These are phyloP conservation scores for Cladosporium sp. DNA, from an alignment of 2,329 filamentous ascomycete species.

Conservation along the genomic window DNA sequence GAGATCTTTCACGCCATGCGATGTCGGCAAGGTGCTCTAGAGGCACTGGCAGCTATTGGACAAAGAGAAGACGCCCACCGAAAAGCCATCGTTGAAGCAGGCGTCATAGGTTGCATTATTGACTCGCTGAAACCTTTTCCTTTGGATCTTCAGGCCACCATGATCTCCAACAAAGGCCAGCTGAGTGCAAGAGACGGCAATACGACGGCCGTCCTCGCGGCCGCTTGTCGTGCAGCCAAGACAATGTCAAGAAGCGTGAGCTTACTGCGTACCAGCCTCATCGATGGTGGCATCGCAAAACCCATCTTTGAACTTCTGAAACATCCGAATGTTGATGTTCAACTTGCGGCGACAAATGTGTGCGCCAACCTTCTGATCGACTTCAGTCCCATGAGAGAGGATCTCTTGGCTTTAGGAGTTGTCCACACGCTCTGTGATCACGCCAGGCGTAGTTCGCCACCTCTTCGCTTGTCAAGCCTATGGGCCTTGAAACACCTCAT, in stretches of 20 bases:
- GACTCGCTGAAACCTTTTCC: slow-evolving; percentile 65
- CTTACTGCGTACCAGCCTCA: slow-evolving; percentile 77
- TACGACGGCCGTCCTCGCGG: slow-evolving; percentile 71
- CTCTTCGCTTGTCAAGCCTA: slow-evolving; percentile 76
- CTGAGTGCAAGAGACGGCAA: slow-evolving; percentile 59
- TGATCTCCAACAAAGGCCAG: slow-evolving; percentile 9
- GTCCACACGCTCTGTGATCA: slow-evolving; percentile 77
- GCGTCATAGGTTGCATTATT: slow-evolving; percentile 76
- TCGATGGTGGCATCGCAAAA: slow-evolving; percentile 76
- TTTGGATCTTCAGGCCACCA: not conserved
- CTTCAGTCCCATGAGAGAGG: slow-evolving; percentile 86
- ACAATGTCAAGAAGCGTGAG: slow-evolving; percentile 82
- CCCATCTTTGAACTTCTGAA: slow-evolving; percentile 73
- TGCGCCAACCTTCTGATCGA: slow-evolving; percentile 83
- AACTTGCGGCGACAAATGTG: slow-evolving; percentile 78
- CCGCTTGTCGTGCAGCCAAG: slow-evolving; percentile 76
- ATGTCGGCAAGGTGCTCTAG: slow-evolving; percentile 70
- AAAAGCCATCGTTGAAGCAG: slow-evolving; percentile 75
- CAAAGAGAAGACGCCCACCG: slow-evolving; percentile 79
- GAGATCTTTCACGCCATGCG: slow-evolving; percentile 65
- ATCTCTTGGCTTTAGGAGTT: slow-evolving; percentile 69
- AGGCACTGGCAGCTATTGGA: slow-evolving; percentile 76
- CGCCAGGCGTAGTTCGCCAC: slow-evolving; percentile 74
- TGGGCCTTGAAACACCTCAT: slow-evolving; percentile 95
- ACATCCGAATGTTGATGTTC: slow-evolving; percentile 71